These are phyloP conservation scores for Salix arbutifolia DNA, from an alignment of 345 rosid genomes.

Conservation along the genomic window DNA sequence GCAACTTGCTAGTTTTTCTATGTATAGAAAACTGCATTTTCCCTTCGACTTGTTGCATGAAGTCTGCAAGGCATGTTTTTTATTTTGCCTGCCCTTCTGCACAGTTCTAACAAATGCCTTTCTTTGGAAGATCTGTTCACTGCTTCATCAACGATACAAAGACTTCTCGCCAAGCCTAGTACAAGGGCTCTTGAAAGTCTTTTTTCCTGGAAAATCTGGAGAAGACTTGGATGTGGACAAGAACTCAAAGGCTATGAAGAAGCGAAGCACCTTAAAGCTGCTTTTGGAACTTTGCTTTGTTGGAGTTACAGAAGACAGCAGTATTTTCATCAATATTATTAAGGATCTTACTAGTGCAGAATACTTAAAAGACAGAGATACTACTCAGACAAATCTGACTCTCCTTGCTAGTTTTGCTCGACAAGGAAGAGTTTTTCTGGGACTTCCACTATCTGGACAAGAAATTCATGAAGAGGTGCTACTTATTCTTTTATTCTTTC, in stretches of 20 bases:
- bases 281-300: slow-evolving; percentile 91
- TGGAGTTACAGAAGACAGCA: slow-evolving; percentile 80
- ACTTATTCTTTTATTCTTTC: neutral
- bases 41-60: neutral
- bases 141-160: slow-evolving; percentile 95
- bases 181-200: slow-evolving; percentile 85
- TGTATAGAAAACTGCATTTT: neutral
- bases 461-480: slow-evolving; percentile 82
- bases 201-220: slow-evolving; percentile 87
- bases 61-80: neutral
- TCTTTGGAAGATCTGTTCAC: slow-evolving; percentile 73
- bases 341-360: slow-evolving; percentile 84
- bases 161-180: slow-evolving; percentile 84
- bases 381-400: slow-evolving; percentile 85
- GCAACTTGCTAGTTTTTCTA: neutral
- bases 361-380: slow-evolving; percentile 82
- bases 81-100: neutral
- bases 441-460: slow-evolving; percentile 84
- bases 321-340: slow-evolving; percentile 68
- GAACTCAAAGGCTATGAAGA: slow-evolving; percentile 89
- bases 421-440: slow-evolving; percentile 91
- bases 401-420: slow-evolving; percentile 96
- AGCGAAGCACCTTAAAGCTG: slow-evolving; percentile 87
- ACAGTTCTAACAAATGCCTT: slow-evolving; percentile 20
- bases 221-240: slow-evolving; percentile 84